Evolutionary conservation across 176 grass and related monocot species (phyloP).

Genomic region (Dactylis glomerata): DNA sequence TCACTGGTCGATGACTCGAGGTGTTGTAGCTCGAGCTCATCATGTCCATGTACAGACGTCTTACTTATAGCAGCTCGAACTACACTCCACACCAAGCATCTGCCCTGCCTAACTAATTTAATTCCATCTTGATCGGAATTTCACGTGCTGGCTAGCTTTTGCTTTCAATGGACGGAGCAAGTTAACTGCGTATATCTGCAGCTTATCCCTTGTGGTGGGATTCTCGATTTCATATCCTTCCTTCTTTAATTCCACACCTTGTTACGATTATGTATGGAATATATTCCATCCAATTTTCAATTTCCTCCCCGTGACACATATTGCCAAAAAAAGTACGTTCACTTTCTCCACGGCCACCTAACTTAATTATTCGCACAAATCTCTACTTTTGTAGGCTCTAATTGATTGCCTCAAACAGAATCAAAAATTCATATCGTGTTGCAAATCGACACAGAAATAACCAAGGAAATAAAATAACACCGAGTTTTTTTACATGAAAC

Average conservation of each 20-base stretch:
- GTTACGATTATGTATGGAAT: neutral
- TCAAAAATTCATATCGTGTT: neutral
- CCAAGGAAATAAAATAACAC: neutral
- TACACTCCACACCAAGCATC: neutral
- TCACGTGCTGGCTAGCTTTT: neutral
- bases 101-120: neutral
- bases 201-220: neutral
- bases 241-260: neutral
- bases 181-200: neutral
- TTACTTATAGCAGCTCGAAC: neutral
- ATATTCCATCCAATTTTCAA: neutral
- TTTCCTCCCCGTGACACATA: neutral
- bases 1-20: neutral
- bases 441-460: neutral
- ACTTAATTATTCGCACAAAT: neutral
- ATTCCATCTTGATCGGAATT: neutral
- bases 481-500: neutral
- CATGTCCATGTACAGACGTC: neutral
- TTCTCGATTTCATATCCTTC: neutral
- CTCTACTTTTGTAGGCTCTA: neutral
- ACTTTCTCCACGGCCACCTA: neutral
- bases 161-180: neutral
- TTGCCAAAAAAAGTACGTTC: neutral
- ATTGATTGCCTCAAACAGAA: neutral
- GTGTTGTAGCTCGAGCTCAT: neutral